These are phyloP conservation scores for Neonectria coccinea DNA, from an alignment of 2,329 filamentous ascomycete species.

Conservation along the genomic window DNA sequence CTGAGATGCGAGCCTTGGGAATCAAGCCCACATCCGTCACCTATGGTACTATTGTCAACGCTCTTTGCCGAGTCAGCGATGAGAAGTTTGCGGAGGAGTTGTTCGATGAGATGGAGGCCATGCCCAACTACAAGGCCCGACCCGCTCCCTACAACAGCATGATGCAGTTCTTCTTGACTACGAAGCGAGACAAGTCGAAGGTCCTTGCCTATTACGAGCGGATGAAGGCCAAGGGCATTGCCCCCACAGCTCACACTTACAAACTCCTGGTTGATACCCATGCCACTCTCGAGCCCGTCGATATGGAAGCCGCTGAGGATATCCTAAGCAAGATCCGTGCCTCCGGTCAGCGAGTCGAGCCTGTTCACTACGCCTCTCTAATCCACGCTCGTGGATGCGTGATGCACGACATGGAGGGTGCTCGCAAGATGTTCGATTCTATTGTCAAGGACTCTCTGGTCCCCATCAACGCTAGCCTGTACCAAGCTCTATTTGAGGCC, in stretches of 20 bases:
- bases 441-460: constrained; percentile 77
- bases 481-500: constrained; percentile 95
- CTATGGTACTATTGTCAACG: constrained; percentile 98
- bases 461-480: constrained; percentile 84
- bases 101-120: constrained; percentile 99
- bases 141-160: constrained; percentile 98
- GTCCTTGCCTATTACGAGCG: constrained; percentile 94
- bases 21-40: constrained; percentile 98
- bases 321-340: constrained; percentile 83
- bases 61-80: constrained; percentile 94
- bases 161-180: constrained; percentile 99
- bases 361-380: constrained; percentile 94
- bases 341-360: constrained; percentile 82
- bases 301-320: constrained; percentile 88
- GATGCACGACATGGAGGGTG: constrained; percentile 88
- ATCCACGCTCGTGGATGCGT: constrained; percentile 97
- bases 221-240: constrained; percentile 88
- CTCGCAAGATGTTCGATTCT: constrained; percentile 83
- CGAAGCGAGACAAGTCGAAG: constrained; percentile 95
- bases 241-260: constrained; percentile 94
- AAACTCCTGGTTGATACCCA: constrained; percentile 97
- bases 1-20: constrained; percentile 92
- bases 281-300: constrained; percentile 89
- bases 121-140: constrained; percentile 98
- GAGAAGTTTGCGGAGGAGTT: constrained; percentile 98